Evolutionary conservation across 495 filamentous ascomycete genomes (phyloP).

Genomic region (Mycothermus thermophilus): DNA sequence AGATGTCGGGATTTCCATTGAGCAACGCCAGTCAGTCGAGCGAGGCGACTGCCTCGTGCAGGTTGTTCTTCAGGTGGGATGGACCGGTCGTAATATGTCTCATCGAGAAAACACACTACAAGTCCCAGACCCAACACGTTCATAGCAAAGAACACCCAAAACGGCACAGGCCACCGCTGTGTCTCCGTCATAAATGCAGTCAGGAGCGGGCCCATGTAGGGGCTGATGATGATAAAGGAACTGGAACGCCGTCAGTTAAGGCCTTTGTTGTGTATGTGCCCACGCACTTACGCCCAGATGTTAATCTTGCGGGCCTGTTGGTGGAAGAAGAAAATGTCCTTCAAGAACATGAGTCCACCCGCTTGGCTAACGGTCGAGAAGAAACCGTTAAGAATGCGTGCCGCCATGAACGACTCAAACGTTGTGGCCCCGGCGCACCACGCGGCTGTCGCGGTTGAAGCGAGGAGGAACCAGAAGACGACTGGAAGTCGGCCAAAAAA

Average conservation of each 20-base stretch:
- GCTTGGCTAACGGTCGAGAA: constrained; percentile 39
- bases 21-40: constrained; percentile 33
- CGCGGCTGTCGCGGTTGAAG: constrained; percentile 33
- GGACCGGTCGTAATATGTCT: constrained; percentile 45
- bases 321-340: constrained; percentile 55
- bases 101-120: constrained; percentile 39
- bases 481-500: constrained; percentile 49
- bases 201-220: constrained; percentile 48
- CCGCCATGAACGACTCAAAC: constrained; percentile 44
- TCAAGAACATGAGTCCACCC: constrained; percentile 48
- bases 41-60: constrained; percentile 22
- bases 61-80: constrained; percentile 34
- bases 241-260: constrained; percentile 1
- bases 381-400: constrained; percentile 49
- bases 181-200: constrained; percentile 42
- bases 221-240: constrained; percentile 33
- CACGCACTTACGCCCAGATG: constrained; percentile 33
- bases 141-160: constrained; percentile 40
- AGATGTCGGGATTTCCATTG: constrained; percentile 30
- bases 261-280: neutral
- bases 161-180: constrained; percentile 38
- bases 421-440: constrained; percentile 41
- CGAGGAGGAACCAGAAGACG: constrained; percentile 43
- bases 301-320: constrained; percentile 51
- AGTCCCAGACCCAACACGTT: constrained; percentile 34